phyloP scores from a whole-genome alignment of 805 yeast species.

The Starmerella kuoi region DNA sequence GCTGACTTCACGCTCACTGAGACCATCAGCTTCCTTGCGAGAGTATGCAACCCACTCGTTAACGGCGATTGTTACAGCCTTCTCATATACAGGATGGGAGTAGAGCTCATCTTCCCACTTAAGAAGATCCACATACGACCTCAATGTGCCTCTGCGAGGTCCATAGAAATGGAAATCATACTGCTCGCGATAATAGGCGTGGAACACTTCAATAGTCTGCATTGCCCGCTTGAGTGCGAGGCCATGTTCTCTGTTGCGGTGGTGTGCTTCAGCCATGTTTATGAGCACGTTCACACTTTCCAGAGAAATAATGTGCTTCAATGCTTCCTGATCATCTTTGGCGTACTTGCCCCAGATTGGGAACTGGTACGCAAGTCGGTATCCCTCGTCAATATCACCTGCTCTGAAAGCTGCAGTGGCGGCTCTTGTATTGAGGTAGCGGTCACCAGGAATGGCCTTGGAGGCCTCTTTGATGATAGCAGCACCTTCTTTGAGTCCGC shows the following conservation, averaged over 20 bases:
- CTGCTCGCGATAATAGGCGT: slow-evolving; percentile 69
- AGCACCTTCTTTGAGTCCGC: slow-evolving; percentile 52
- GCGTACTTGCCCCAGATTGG: slow-evolving; percentile 33
- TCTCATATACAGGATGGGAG: slow-evolving; percentile 55
- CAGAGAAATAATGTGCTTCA: slow-evolving; percentile 74
- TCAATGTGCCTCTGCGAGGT: slow-evolving; percentile 78
- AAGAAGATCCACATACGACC: slow-evolving; percentile 65
- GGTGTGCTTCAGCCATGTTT: slow-evolving; percentile 76
- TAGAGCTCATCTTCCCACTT: slow-evolving; percentile 73
- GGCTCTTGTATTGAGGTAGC: slow-evolving; percentile 81
- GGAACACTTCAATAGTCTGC: slow-evolving; percentile 54
- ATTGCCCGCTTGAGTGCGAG: slow-evolving; percentile 67
- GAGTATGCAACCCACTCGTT: slow-evolving; percentile 16
- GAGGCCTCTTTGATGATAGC: slow-evolving; percentile 59
- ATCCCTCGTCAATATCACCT: slow-evolving; percentile 59
- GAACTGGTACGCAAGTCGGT: slow-evolving; percentile 61
- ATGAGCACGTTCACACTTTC: slow-evolving; percentile 83
- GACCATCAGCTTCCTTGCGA: slow-evolving; percentile 18
- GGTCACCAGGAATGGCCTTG: slow-evolving; percentile 68
- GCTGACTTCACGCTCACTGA: slow-evolving; percentile 27
- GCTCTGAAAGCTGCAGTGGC: slow-evolving; percentile 75
- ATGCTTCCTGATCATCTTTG: slow-evolving; percentile 58
- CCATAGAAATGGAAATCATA: slow-evolving; percentile 90
- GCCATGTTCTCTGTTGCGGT: slow-evolving; percentile 51
- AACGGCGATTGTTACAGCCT: slow-evolving; percentile 56